A percentile compares a stretch with the other conserved stretches of the same genome.
Evolutionary conservation across 306 rosid species (phyloP).

Genomic region (Vicia faba): DNA sequence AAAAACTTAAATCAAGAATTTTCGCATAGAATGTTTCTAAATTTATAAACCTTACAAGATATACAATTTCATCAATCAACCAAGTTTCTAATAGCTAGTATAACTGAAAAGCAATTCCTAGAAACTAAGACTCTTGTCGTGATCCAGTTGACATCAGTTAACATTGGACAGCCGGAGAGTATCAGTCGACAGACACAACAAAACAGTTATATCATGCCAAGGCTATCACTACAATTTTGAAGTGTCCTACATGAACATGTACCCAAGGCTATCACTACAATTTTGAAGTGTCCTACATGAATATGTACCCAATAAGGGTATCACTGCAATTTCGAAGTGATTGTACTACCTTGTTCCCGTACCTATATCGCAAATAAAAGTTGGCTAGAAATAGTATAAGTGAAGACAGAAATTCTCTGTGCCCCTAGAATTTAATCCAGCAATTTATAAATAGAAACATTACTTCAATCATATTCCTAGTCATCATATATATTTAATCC

Average conservation of each 20-base stretch:
- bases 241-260: neutral
- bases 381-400: constrained; percentile 1
- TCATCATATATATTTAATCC: constrained; percentile 25
- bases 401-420: neutral
- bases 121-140: too few relatives aligned
- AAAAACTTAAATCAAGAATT: too few relatives aligned
- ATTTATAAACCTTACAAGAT: too few relatives aligned
- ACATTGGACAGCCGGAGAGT: too few relatives aligned
- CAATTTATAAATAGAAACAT: constrained; percentile 26
- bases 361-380: constrained; percentile 18
- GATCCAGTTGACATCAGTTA: too few relatives aligned
- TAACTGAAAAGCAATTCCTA: too few relatives aligned
- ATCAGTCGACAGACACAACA: neutral
- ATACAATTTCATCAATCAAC: too few relatives aligned
- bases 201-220: constrained; percentile 3
- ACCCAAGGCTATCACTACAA: neutral
- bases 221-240: neutral
- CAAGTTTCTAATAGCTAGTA: too few relatives aligned
- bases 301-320: neutral
- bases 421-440: constrained; percentile 2
- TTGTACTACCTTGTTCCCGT: neutral
- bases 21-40: too few relatives aligned
- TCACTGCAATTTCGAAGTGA: constrained; percentile 3
- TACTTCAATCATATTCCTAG: constrained; percentile 21
- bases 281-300: neutral